These are phyloP conservation scores for Kluyveromyces nonfermentans DNA, from an alignment of 805 yeast species.

Conservation along the genomic window DNA sequence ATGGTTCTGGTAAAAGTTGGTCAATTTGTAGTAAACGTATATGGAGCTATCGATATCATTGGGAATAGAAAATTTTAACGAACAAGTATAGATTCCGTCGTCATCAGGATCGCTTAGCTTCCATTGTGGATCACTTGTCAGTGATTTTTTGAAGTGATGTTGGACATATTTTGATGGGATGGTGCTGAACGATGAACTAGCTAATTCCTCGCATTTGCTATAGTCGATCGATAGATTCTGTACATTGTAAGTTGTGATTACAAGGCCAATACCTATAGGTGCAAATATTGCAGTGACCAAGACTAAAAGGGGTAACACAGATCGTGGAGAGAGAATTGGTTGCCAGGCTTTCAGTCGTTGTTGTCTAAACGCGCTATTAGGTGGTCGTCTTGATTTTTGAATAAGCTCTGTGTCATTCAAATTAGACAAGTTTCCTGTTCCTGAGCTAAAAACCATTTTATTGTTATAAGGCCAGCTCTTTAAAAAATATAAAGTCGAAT, in stretches of 20 bases:
- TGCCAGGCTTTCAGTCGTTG: constrained; percentile 57
- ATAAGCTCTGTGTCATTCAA: constrained; percentile 25
- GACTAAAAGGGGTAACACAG: constrained; percentile 78
- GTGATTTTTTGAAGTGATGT: constrained; percentile 49
- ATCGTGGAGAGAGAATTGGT: constrained; percentile 85
- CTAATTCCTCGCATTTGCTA: constrained; percentile 51
- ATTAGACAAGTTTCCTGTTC: constrained; percentile 20
- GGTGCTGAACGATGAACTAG: constrained; percentile 35
- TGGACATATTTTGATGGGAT: constrained; percentile 53
- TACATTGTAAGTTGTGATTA: constrained; percentile 69
- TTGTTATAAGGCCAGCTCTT: background rate
- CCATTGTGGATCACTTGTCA: constrained; percentile 50
- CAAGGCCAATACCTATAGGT: constrained; percentile 81
- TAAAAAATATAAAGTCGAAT: too few relatives aligned
- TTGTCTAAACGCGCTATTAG: constrained; percentile 74
- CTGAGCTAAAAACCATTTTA: constrained; percentile 14
- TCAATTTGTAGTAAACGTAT: constrained; percentile 72
- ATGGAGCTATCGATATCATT: constrained; percentile 59
- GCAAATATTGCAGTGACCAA: constrained; percentile 71
- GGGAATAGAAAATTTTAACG: constrained; percentile 64
- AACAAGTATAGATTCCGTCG: constrained; percentile 41
- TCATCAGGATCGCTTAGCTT: constrained; percentile 33
- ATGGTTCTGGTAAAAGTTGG: constrained; percentile 91
- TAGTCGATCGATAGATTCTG: constrained; percentile 71
- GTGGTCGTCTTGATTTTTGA: constrained; percentile 43